phyloP scores from a whole-genome alignment of 441 rosid species.

The Gossypium aridum region DNA sequence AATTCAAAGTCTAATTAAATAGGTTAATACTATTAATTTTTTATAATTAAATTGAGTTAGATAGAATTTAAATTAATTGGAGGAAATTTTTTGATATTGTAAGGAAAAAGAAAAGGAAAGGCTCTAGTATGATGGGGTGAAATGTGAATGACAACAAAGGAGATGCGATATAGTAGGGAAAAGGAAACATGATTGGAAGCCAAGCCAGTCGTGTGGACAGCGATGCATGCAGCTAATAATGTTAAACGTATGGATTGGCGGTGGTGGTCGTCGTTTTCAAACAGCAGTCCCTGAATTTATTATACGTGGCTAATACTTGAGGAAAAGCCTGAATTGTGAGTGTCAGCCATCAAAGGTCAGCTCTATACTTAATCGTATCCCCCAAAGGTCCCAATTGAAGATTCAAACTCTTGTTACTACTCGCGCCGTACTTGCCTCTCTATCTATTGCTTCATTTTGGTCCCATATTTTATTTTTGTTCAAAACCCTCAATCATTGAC shows the following conservation, averaged over 20 bases:
- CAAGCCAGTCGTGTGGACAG: conserved; percentile 30
- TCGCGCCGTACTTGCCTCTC: not conserved
- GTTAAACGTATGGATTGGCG: not conserved
- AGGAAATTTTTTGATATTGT: no score
- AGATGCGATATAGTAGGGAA: not conserved
- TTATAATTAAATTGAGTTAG: no score
- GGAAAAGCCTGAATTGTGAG: not conserved
- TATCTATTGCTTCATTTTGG: not conserved
- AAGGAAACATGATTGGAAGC: not conserved
- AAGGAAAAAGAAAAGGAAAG: not conserved
- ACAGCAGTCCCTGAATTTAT: conserved; percentile 9
- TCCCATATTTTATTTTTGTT: not conserved
- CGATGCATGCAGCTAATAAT: conserved; percentile 15
- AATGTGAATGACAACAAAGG: not conserved
- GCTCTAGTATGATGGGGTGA: not conserved
- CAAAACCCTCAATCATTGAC: conserved; percentile 4
- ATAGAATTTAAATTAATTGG: no score
- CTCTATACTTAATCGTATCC: not conserved
- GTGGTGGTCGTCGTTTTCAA: not conserved
- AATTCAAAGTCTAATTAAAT: no score
- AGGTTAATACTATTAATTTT: no score
- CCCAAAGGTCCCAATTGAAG: not conserved
- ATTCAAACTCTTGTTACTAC: not conserved
- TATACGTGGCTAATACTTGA: conserved; percentile 4
- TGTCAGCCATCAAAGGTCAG: not conserved